A percentile compares a stretch with the other conserved stretches of the same genome.
These are phyloP conservation scores for Tulasnella sp. DNA, from an alignment of 768 basidiomycete species.

Conservation along the genomic window DNA sequence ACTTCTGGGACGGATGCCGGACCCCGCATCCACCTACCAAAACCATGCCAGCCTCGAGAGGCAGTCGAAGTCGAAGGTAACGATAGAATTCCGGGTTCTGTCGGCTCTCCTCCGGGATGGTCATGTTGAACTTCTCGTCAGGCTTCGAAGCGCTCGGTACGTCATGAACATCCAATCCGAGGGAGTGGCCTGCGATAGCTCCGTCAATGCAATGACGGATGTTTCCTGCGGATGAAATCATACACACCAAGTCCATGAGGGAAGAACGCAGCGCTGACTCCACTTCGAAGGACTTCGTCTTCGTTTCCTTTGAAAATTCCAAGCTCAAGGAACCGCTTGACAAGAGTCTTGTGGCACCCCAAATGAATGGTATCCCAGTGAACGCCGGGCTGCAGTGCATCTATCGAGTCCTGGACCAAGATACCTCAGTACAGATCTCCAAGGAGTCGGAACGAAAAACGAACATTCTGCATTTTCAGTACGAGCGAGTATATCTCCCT, in stretches of 20 bases:
- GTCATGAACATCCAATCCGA: conserved; percentile 95
- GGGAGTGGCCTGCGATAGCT: conserved; percentile 67
- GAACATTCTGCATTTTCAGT: conserved; percentile 83
- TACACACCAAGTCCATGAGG: conserved; percentile 70
- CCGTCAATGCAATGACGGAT: not conserved
- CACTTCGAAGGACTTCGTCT: conserved; percentile 72
- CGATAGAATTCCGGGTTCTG: conserved; percentile 70
- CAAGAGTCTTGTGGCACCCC: conserved; percentile 78
- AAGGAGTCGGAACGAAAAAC: conserved; percentile 20
- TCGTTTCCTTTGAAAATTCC: conserved; percentile 84
- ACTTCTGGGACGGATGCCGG: not conserved
- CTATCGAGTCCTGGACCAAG: conserved; percentile 62
- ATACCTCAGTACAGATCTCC: not conserved
- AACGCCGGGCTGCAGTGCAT: conserved; percentile 68
- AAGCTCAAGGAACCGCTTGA: conserved; percentile 76
- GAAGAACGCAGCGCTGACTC: conserved; percentile 84
- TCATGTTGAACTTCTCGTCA: conserved; percentile 50
- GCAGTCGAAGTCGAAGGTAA: conserved; percentile 77
- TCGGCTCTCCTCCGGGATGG: conserved; percentile 43
- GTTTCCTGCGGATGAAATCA: not conserved
- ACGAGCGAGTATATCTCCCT: conserved; percentile 86
- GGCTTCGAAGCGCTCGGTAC: conserved; percentile 83
- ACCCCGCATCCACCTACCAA: conserved; percentile 60
- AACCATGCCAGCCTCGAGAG: conserved; percentile 79
- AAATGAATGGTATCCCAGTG: conserved; percentile 92